phyloP scores from a whole-genome alignment of 2,329 filamentous ascomycete genomes.

The Hirsutella rhossiliensis region DNA sequence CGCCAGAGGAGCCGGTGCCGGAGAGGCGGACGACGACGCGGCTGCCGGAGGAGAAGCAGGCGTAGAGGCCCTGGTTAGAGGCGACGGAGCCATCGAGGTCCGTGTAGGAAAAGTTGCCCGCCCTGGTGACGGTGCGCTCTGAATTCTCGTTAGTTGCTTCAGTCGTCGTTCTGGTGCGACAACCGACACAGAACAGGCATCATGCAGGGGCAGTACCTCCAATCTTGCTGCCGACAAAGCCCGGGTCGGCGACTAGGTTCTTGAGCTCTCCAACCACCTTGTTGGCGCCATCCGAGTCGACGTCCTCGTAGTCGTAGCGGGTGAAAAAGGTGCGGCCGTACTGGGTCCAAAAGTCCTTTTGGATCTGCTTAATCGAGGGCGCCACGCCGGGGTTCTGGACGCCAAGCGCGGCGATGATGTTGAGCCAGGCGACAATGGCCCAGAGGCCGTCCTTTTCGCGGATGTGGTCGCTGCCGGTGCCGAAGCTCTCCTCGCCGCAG shows the following conservation, averaged over 20 bases:
- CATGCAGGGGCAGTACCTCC: slow-evolving; percentile 35
- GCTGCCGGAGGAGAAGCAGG: slow-evolving; percentile 88
- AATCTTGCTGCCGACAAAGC: slow-evolving; percentile 74
- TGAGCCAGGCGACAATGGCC: slow-evolving; percentile 95
- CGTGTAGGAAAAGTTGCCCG: slow-evolving; percentile 95
- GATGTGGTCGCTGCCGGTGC: slow-evolving; percentile 96
- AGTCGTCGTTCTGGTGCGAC: neutral
- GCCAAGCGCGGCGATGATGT: slow-evolving; percentile 92
- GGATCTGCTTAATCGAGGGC: slow-evolving; percentile 90
- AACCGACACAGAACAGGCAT: neutral
- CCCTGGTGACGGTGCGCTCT: slow-evolving; percentile 73
- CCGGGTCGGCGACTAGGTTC: slow-evolving; percentile 59
- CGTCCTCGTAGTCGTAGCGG: slow-evolving; percentile 94
- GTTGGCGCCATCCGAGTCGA: slow-evolving; percentile 80
- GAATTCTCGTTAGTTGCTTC: neutral
- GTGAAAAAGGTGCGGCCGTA: slow-evolving; percentile 99
- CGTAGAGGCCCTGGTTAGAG: slow-evolving; percentile 91
- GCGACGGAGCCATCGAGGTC: slow-evolving; percentile 95
- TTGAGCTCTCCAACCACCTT: slow-evolving; percentile 77
- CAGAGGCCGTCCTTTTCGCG: slow-evolving; percentile 98
- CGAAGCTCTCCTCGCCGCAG: slow-evolving; percentile 96
- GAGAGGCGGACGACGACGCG: slow-evolving; percentile 91
- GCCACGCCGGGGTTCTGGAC: slow-evolving; percentile 67
- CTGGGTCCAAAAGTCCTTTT: slow-evolving; percentile 90
- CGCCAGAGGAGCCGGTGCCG: slow-evolving; percentile 87